These are phyloP conservation scores for Penicillium psychrosexuale DNA, from an alignment of 2,329 filamentous ascomycete genomes.

Conservation along the genomic window DNA sequence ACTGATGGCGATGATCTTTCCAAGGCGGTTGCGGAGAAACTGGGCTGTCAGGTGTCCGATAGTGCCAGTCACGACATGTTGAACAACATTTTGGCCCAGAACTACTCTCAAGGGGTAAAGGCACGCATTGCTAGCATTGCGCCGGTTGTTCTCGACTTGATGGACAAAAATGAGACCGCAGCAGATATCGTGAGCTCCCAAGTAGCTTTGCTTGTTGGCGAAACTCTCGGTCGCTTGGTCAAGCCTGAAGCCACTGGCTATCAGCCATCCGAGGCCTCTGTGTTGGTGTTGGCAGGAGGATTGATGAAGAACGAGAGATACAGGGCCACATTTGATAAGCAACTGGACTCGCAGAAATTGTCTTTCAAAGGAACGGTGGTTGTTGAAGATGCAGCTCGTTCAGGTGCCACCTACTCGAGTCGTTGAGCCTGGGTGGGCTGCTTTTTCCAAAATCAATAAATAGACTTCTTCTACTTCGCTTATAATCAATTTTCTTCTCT, in stretches of 20 bases:
- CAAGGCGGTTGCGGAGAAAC: constrained; percentile 11
- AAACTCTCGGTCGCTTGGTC: constrained; percentile 14
- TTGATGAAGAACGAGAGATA: constrained; percentile 21
- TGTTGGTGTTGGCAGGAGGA: constrained; percentile 22
- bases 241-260: constrained; percentile 13
- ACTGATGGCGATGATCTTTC: constrained; percentile 8
- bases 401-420: constrained; percentile 5
- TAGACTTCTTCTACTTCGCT: background rate
- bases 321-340: constrained; percentile 3
- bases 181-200: constrained; percentile 14
- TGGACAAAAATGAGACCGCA: constrained; percentile 1
- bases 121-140: constrained; percentile 20
- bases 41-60: constrained; percentile 3
- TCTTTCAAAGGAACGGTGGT: constrained; percentile 8
- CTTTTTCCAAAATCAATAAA: background rate
- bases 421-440: background rate
- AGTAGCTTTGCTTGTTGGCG: constrained; percentile 8
- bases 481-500: background rate
- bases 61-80: constrained; percentile 14
- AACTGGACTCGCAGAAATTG: constrained; percentile 5
- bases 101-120: constrained; percentile 9
- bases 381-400: constrained; percentile 14
- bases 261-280: constrained; percentile 3
- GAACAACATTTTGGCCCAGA: constrained; percentile 15
- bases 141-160: constrained; percentile 11